Evolutionary conservation across 2,329 filamentous ascomycete species (phyloP).

Genomic region (Arthrobotrys musiformis): DNA sequence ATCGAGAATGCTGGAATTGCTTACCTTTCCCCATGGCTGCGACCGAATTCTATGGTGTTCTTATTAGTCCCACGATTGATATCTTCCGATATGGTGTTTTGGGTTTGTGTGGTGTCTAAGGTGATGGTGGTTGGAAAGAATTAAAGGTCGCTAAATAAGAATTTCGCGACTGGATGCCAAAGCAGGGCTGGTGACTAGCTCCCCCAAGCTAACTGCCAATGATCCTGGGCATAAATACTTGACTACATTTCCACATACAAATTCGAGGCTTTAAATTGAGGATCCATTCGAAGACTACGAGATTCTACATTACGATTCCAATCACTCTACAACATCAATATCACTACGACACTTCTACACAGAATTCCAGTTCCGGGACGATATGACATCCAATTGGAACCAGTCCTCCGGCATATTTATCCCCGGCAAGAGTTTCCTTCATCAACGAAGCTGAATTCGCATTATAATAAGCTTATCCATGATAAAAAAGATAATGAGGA

Average conservation of each 20-base stretch:
- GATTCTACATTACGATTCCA: not conserved
- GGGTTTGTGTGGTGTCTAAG: not conserved
- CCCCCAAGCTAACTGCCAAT: not conserved
- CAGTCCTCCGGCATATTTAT: not conserved
- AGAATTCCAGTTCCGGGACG: not conserved
- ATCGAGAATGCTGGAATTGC: too few species aligned
- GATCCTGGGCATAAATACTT: not conserved
- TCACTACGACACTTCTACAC: not conserved
- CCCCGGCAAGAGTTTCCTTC: not conserved
- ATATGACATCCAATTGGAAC: not conserved
- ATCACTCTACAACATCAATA: not conserved
- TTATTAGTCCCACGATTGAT: not conserved
- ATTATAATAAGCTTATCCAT: constrained; percentile 56
- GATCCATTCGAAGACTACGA: not conserved
- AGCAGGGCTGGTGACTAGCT: not conserved
- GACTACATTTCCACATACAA: not conserved
- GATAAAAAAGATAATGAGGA: constrained; percentile 17
- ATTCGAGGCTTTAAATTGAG: not conserved
- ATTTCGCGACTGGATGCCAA: constrained; percentile 21
- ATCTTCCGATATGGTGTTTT: too few species aligned
- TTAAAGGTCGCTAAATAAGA: not conserved
- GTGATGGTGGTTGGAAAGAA: constrained; percentile 8
- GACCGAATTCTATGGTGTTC: not conserved
- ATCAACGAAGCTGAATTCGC: constrained; percentile 54
- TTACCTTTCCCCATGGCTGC: constrained; percentile 54